Evolutionary conservation across 139 green algal genomes (phyloP), one percentile per base, ranked within the genome.

Genomic region (Coccomyxa sp.): DNA sequence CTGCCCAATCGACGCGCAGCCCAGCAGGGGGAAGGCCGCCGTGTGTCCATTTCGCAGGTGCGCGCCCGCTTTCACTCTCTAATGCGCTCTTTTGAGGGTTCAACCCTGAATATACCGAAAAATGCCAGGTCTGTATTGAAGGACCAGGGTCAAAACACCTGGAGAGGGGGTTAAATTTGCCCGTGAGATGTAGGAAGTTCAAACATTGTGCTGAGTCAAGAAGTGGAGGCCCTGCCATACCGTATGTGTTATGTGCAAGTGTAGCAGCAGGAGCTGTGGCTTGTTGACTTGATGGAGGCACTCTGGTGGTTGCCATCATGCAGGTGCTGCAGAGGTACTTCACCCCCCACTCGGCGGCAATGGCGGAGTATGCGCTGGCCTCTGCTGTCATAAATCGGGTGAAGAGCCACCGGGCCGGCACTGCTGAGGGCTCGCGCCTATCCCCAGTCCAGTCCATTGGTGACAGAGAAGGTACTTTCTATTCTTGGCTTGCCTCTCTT

Each of bases 301-400:
- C 7, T 51, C 7, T 51, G 38, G 38, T 51, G 38, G 38, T 25
- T 71, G 63, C 63, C 18, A 28, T 11, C 63, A 71, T 71, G 63
- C 45, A 74, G 30, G 77, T 86, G 71, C 63, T 86, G 77, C 63
- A 66, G 60, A 77, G 82, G 25, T 86, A 86, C 77, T 86, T 82
- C 82, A 86, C 77, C 10, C 82, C 82, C 9, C 45, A 17, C 58
- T 81, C 82, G 45, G 82, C 74, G n/a, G 77, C 23, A 74, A 66
- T 78, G 76, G 31, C 76, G 28, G 31, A 80, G 76, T 28, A 28
- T 28, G 76, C 31, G 76, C 76, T 80, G 28, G 71, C 63, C 18
- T 28, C 18, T 9, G 63, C 63, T 71, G 63, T 71, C 71, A 78
- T 31, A 25, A 38, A 38, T 27, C n/a, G 71, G 23, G 71, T 38